Evolutionary conservation across 352 stramenopile genomes (phyloP).

Genomic region (Halophytophthora batemanensis): DNA sequence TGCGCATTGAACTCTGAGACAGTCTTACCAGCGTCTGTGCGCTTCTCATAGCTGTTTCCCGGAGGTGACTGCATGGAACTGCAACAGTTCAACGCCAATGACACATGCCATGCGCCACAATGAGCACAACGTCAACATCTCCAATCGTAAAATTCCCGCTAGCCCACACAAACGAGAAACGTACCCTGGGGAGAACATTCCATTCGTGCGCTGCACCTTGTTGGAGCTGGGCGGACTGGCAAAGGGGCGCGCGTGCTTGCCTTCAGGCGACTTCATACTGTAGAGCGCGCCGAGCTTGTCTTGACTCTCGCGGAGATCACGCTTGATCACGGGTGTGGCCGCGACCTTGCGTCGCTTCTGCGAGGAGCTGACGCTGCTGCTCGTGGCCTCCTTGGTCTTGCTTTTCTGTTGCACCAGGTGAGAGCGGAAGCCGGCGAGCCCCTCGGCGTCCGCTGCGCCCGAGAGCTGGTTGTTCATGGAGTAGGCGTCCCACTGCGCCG

Average conservation of each 20-base stretch:
- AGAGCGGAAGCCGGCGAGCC: constrained; percentile 68
- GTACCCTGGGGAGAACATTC: constrained; percentile 71
- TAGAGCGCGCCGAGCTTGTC: constrained; percentile 67
- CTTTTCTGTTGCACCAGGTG: constrained; percentile 56
- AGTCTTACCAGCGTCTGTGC: constrained; percentile 70
- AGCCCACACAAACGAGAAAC: constrained; percentile 1
- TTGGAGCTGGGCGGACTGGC: constrained; percentile 47
- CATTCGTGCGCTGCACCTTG: constrained; percentile 66
- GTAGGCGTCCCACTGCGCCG: constrained; percentile 81
- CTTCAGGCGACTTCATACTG: constrained; percentile 69
- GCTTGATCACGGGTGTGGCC: constrained; percentile 64
- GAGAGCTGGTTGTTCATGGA: constrained; percentile 83
- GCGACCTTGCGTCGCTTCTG: constrained; percentile 62
- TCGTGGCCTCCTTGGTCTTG: constrained; percentile 34
- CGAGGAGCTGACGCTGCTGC: constrained; percentile 3
- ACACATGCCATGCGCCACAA: background rate
- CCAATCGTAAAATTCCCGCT: background rate
- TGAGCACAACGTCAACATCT: background rate
- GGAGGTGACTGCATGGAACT: constrained; percentile 71
- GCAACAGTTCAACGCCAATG: background rate
- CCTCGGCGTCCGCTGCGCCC: constrained; percentile 50
- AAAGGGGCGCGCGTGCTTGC: constrained; percentile 66
- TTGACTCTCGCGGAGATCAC: constrained; percentile 45
- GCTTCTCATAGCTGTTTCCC: constrained; percentile 69
- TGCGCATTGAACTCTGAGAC: constrained; percentile 80